Conservation (phyloP, 2,329 filamentous ascomycete genomes). For the Calonectria pteridis region DNA sequence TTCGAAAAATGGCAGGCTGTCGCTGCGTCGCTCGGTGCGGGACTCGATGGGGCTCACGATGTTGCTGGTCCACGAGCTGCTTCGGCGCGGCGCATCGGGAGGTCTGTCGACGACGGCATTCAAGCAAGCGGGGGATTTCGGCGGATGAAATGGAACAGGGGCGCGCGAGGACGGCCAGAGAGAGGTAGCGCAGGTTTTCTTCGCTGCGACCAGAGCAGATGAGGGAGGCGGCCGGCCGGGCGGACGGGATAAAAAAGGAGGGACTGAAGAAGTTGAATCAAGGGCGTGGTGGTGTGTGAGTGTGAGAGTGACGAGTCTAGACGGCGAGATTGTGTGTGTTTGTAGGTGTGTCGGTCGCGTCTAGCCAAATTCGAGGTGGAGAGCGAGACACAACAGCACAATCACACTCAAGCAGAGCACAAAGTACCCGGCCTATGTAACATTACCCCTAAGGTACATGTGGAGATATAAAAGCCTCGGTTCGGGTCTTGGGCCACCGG, state of each 20-base stretch:
- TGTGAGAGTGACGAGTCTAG: not conserved
- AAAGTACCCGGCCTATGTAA: not conserved
- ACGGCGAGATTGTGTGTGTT: not conserved
- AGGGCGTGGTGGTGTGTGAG: not conserved
- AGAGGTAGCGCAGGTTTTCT: not conserved
- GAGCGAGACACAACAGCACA: not conserved
- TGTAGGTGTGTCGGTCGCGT: not conserved
- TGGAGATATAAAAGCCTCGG: constrained; percentile 17
- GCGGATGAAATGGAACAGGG: not conserved
- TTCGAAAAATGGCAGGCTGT: not conserved
- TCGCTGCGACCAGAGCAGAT: not conserved
- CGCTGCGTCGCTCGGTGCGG: constrained; percentile 18
- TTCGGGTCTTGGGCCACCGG: constrained; percentile 3
- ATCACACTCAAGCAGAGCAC: not conserved
- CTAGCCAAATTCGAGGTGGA: constrained; percentile 9
- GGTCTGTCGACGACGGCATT: constrained; percentile 37
- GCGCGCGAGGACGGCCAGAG: not conserved
- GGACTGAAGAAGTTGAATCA: constrained; percentile 1
- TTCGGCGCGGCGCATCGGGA: constrained; percentile 42
- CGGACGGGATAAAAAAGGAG: not conserved
- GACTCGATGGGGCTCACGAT: constrained; percentile 26
- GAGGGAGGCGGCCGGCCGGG: not conserved
- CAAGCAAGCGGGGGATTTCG: constrained; percentile 29
- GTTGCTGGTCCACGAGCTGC: constrained; percentile 40
- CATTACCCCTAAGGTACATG: not conserved